Conservation (phyloP, 306 rosid genomes). For the Ochetophila trinervis region DNA sequence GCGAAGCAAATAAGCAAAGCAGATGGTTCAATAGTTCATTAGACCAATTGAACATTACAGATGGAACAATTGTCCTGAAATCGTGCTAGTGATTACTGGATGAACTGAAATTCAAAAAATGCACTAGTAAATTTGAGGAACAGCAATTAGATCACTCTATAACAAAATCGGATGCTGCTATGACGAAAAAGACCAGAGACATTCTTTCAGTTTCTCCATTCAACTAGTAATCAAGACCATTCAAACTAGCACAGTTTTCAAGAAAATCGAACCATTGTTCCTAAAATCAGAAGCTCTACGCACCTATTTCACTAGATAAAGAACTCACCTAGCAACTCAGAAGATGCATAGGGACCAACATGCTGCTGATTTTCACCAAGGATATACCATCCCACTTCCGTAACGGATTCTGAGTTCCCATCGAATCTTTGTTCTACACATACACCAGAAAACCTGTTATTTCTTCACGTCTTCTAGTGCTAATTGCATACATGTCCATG, state of each 20-base stretch:
- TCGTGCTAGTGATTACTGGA: slow-evolving; percentile 41
- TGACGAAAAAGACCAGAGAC: background rate
- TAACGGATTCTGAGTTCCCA: slow-evolving; percentile 17
- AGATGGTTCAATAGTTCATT: slow-evolving; percentile 42
- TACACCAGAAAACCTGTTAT: slow-evolving; percentile 10
- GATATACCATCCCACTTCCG: slow-evolving; percentile 78
- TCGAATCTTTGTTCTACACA: slow-evolving; percentile 29
- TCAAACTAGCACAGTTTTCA: slow-evolving; percentile 1
- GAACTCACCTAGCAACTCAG: slow-evolving; percentile 82
- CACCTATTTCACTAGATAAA: background rate
- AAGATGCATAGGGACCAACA: slow-evolving; percentile 72
- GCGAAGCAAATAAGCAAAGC: slow-evolving; percentile 43
- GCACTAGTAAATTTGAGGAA: slow-evolving; percentile 25
- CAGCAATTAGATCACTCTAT: slow-evolving; percentile 5
- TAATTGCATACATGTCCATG: background rate
- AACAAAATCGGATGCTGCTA: slow-evolving; percentile 7
- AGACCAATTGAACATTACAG: slow-evolving; percentile 44
- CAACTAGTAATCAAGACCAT: background rate
- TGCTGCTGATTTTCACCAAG: slow-evolving; percentile 79
- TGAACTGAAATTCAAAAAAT: slow-evolving; percentile 47
- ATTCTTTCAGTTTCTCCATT: slow-evolving; percentile 19
- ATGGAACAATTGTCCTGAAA: slow-evolving; percentile 38
- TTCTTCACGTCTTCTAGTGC: background rate
- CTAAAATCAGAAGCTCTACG: background rate
- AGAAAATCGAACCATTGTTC: slow-evolving; percentile 1